Base-by-base conservation (phyloP, 2,329 filamentous ascomycete genomes). In the Fusarium tricinctum region DNA sequence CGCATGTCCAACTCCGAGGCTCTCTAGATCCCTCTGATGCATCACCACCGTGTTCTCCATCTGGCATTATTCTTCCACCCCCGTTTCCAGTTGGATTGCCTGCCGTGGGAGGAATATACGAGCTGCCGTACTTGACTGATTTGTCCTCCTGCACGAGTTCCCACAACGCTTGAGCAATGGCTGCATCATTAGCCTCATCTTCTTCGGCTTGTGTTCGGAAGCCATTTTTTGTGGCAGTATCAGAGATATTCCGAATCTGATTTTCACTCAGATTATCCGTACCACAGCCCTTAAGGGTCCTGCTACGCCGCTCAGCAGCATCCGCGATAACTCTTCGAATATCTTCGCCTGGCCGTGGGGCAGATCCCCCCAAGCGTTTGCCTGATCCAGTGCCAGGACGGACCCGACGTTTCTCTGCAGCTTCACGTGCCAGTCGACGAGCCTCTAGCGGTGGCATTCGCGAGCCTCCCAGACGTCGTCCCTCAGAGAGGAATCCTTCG, bases 81-180 rank as follows among this genome's bases (percentile, higher is more conserved):
- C 77, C 73, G 68, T 79, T 78, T 64, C 84, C 85, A 9, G 81
- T 82, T 17, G 88, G 86, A 61, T 84, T 84, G 26, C 83, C 78
- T 32, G 83, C 81, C 56, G 83, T 87, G 0, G 81, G 79, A 59
- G 77, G 74, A 54, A 86, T 81, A 73, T 89, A 85, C 17, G 80
- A 83, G 54, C 81, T 78, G n/a, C 88, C 87, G 66, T 88, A 86
- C 70, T 84, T 85, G 39, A 74, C 74, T 64, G 78, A 80, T 65
- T 91, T 87, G 65, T 97, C 94, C 75, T 97, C 89, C 75, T 97
- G 91, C 26, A 96, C 91, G 19, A 97, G 83, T 73, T 97, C 94
- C 82, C 92, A 94, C 32, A 97, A 83, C 0, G 94, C 94, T 74
- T 94, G 89, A 53, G 93, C 89, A 63, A 97, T 97, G 7, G 94